Base-by-base conservation (phyloP, 2,329 filamentous ascomycete species). In the Trichoderma atrobrunneum region DNA sequence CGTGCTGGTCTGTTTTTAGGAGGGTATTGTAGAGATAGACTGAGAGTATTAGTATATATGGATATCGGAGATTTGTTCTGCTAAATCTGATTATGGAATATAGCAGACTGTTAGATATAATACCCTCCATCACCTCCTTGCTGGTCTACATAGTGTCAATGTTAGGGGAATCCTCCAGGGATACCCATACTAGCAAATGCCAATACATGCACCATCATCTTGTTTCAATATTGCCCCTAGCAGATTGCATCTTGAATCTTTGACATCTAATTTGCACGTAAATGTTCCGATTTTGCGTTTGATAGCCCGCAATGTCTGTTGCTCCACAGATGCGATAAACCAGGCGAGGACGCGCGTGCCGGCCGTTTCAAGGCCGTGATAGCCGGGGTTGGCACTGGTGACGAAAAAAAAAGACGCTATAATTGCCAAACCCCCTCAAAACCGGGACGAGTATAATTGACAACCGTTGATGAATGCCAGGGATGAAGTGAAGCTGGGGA, bases 331-430 rank as follows among this genome's bases (percentile, higher is more conserved):
- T 34, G 28, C 57, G 39, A 54, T 16, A 24, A 59, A 61, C 30
- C 32, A 36, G 26, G 10, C 28, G 51, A 54, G 57, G 67, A 61
- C 67, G 67, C 43, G 67, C 48, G 39, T 70, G 67, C 39, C 57
- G 56, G 67, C 30, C n/a, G 28, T 21, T 28, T 34, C 8, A 36
- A 30, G 14, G 67, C 67, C 67, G 67, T 70, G n/a, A 51, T 69
- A 62, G 57, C 67, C 67, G 67, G 59, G 65, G 34, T 60, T 43
- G 56, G 34, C 56, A 59, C n/a, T 26, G 8, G 60, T n/a, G 59
- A 36, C 16, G 36, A 28, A n/a, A 34, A 39, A 32, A 28, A 48
- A 48, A 30, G 21, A 18, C 3, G n/a, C 21, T 57, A 10, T 30
- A 32, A 12, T 54, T 11, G 57, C 30, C 14, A 8, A 32, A 21